Evolutionary conservation across 768 basidiomycete species (phyloP).

Genomic region (Boletus patriciae): DNA sequence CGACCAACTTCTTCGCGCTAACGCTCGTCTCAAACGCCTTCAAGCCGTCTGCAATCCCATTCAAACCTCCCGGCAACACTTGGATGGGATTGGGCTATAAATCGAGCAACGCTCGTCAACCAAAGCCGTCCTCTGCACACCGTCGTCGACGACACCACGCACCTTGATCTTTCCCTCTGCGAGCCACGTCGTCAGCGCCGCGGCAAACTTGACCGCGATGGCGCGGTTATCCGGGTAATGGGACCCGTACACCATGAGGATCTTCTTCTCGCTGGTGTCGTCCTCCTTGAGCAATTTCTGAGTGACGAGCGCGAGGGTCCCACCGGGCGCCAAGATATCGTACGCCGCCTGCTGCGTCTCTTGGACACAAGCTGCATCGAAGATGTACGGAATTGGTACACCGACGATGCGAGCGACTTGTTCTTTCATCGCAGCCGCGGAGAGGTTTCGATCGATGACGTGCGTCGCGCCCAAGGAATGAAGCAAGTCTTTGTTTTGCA

Average conservation of each 20-base stretch:
- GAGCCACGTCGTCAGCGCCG: constrained; percentile 16
- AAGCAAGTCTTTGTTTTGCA: constrained; percentile 30
- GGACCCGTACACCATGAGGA: constrained; percentile 8
- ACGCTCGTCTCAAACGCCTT: constrained; percentile 29
- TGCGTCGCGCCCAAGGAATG: constrained; percentile 38
- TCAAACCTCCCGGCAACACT: constrained; percentile 38
- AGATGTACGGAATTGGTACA: constrained; percentile 1
- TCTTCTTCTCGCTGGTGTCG: background rate
- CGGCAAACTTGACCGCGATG: constrained; percentile 15
- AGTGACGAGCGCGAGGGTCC: constrained; percentile 24
- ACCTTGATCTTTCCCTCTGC: constrained; percentile 23
- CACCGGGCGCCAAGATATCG: constrained; percentile 32
- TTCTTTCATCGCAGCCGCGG: constrained; percentile 10
- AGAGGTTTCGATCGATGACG: constrained; percentile 33
- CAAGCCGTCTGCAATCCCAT: constrained; percentile 33
- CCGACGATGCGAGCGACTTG: background rate
- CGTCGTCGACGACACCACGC: background rate
- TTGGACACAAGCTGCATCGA: constrained; percentile 30
- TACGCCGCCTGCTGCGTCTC: constrained; percentile 35
- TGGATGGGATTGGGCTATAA: constrained; percentile 39
- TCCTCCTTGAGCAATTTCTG: background rate
- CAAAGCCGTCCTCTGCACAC: background rate
- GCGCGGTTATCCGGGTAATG: constrained; percentile 3
- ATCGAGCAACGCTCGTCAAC: background rate
- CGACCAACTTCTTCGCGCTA: constrained; percentile 43